A percentile compares a stretch with the other conserved stretches of the same genome.
These are phyloP conservation scores for Colletotrichum plurivorum DNA, from an alignment of 2,329 filamentous ascomycete genomes.

Conservation along the genomic window DNA sequence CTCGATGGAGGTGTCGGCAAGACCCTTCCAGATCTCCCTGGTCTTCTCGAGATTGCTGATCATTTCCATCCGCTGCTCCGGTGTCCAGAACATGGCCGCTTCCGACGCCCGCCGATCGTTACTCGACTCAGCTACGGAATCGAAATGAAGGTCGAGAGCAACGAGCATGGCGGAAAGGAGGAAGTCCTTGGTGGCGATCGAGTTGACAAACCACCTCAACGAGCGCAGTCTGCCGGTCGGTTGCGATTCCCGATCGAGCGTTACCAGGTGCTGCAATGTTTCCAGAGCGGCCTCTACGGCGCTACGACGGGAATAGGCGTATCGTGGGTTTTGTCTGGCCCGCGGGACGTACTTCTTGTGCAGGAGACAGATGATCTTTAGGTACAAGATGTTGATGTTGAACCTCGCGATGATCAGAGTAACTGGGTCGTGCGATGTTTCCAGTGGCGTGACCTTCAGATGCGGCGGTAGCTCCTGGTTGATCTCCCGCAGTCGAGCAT, in stretches of 20 bases:
- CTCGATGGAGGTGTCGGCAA: conserved; percentile 86
- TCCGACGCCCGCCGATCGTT: conserved; percentile 56
- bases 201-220: conserved; percentile 84
- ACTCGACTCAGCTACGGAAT: conserved; percentile 64
- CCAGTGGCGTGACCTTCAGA: conserved; percentile 80
- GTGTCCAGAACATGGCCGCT: conserved; percentile 68
- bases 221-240: conserved; percentile 79
- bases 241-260: conserved; percentile 81
- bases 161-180: conserved; percentile 88
- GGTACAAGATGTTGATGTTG: conserved; percentile 86
- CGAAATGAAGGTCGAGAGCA: conserved; percentile 84
- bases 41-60: conserved; percentile 80
- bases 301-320: conserved; percentile 84
- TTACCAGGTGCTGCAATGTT: conserved; percentile 82
- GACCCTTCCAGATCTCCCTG: conserved; percentile 83
- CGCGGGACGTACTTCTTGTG: conserved; percentile 89
- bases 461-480: conserved; percentile 82
- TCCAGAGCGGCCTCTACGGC: conserved; percentile 91
- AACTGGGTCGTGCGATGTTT: conserved; percentile 84
- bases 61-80: conserved; percentile 80
- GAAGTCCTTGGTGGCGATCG: conserved; percentile 87
- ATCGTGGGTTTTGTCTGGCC: conserved; percentile 83
- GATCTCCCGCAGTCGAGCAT: conserved; percentile 72
- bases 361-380: conserved; percentile 90
- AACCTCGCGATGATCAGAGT: conserved; percentile 89